A percentile compares a stretch with the other conserved stretches of the same genome.
Conservation (phyloP, 2,329 filamentous ascomycete genomes). For the Epichloe amarillans region DNA sequence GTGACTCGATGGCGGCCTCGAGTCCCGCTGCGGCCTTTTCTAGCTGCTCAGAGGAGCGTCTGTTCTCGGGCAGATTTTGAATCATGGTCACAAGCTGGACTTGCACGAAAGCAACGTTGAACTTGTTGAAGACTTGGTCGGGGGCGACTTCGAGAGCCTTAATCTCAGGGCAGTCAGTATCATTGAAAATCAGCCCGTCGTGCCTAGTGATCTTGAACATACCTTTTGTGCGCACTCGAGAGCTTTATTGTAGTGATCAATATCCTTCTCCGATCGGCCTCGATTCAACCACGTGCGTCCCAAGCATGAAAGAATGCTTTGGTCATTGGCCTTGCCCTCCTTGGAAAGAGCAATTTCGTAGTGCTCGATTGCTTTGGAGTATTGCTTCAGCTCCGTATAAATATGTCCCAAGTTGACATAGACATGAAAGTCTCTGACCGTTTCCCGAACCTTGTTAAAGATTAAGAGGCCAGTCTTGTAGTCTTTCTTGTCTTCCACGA, state of each 20-base stretch:
- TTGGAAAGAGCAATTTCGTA: slow-evolving; percentile 78
- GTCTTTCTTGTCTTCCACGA: slow-evolving; percentile 91
- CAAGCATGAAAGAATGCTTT: slow-evolving; percentile 70
- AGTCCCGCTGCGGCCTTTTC: slow-evolving; percentile 68
- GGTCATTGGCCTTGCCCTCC: slow-evolving; percentile 60
- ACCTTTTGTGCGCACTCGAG: slow-evolving; percentile 50
- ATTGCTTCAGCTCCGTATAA: slow-evolving; percentile 82
- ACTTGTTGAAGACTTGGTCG: slow-evolving; percentile 81
- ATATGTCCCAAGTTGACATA: slow-evolving; percentile 90
- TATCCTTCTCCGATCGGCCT: slow-evolving; percentile 49
- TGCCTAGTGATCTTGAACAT: slow-evolving; percentile 9
- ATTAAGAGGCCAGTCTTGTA: slow-evolving; percentile 70
- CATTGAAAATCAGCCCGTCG: background rate
- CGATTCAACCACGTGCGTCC: slow-evolving; percentile 78
- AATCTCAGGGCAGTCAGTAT: background rate
- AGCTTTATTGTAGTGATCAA: slow-evolving; percentile 43
- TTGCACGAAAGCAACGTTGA: slow-evolving; percentile 96
- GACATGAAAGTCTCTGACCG: slow-evolving; percentile 74
- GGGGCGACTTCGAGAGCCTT: slow-evolving; percentile 65
- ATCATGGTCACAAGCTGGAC: slow-evolving; percentile 82
- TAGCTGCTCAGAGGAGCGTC: slow-evolving; percentile 68
- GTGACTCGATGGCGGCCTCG: slow-evolving; percentile 67
- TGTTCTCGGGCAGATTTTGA: slow-evolving; percentile 58
- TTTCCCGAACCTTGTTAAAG: slow-evolving; percentile 82
- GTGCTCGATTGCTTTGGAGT: slow-evolving; percentile 80